A percentile compares a stretch with the other conserved stretches of the same genome.
Conservation (phyloP, 345 rosid species). For the Brassica cretica region DNA sequence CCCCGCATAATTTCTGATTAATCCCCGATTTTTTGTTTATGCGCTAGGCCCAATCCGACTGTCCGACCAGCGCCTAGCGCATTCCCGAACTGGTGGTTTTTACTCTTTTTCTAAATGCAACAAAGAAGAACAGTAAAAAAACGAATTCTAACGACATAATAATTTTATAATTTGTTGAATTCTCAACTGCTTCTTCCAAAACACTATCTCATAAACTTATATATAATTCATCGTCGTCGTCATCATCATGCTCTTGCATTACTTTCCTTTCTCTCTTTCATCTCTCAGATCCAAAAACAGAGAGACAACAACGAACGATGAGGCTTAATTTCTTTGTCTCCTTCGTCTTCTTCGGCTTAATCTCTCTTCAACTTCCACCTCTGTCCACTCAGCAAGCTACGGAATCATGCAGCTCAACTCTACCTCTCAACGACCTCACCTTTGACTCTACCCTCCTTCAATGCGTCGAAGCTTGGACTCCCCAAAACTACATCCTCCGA, state of each 20-base stretch:
- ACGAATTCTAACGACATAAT: not conserved
- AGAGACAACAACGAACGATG: conserved; percentile 23
- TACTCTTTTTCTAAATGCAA: no score
- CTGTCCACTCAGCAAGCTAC: conserved; percentile 26
- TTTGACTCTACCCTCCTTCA: conserved; percentile 48
- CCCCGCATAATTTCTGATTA: no score
- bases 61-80: no score
- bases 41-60: no score
- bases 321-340: conserved; percentile 21
- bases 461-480: conserved; percentile 58
- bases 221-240: not conserved
- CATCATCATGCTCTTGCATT: not conserved
- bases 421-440: conserved; percentile 43
- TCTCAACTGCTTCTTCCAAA: not conserved
- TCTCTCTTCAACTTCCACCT: conserved; percentile 16
- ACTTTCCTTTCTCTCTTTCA: not conserved
- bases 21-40: no score
- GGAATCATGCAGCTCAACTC: conserved; percentile 50
- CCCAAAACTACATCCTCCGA: conserved; percentile 56
- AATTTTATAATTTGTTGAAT: not conserved
- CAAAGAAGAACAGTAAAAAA: not conserved
- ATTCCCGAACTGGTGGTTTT: no score
- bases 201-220: not conserved
- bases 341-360: conserved; percentile 18
- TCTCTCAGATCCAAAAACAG: not conserved